Evolutionary conservation across 1,284 basidiomycete genomes (phyloP).

Genomic region (Leccinum pachyderme): DNA sequence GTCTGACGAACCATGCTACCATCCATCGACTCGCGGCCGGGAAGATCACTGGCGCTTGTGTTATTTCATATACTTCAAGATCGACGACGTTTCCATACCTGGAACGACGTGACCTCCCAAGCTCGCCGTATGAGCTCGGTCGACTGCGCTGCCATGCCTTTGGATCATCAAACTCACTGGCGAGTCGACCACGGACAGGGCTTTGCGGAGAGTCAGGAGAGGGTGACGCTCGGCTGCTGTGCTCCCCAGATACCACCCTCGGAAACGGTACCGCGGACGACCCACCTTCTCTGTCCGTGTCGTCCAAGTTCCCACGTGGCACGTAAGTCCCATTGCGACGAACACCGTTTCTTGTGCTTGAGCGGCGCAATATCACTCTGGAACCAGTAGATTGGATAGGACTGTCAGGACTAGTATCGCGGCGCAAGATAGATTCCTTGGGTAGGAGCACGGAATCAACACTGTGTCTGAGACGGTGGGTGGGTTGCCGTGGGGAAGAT

Average conservation of each 20-base stretch:
- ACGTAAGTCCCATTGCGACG: constrained; percentile 51
- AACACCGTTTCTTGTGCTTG: constrained; percentile 49
- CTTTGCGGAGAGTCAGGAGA: constrained; percentile 33
- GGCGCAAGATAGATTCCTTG: constrained; percentile 51
- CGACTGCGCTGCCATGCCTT: constrained; percentile 50
- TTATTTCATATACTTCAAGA: constrained; percentile 49
- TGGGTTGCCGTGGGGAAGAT: constrained; percentile 51
- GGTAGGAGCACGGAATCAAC: constrained; percentile 55
- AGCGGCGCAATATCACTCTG: constrained; percentile 53
- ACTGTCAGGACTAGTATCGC: constrained; percentile 58
- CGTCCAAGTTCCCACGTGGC: constrained; percentile 40
- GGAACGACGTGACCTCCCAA: constrained; percentile 50
- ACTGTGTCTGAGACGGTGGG: constrained; percentile 63
- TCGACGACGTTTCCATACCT: constrained; percentile 71
- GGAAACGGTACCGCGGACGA: constrained; percentile 60
- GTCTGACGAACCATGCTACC: constrained; percentile 69
- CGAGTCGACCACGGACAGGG: constrained; percentile 54
- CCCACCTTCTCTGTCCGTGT: constrained; percentile 34
- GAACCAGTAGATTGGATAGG: constrained; percentile 35
- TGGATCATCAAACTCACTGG: constrained; percentile 63
- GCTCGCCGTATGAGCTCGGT: constrained; percentile 68
- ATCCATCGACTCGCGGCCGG: constrained; percentile 57
- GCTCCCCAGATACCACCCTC: constrained; percentile 46
- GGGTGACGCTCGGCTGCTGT: constrained; percentile 36
- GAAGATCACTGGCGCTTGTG: constrained; percentile 63